Percentiles rank a stretch among this genome's conserved stretches.
Evolutionary conservation across 2,329 filamentous ascomycete species (phyloP).

Genomic region (Ustilaginoidea virens): DNA sequence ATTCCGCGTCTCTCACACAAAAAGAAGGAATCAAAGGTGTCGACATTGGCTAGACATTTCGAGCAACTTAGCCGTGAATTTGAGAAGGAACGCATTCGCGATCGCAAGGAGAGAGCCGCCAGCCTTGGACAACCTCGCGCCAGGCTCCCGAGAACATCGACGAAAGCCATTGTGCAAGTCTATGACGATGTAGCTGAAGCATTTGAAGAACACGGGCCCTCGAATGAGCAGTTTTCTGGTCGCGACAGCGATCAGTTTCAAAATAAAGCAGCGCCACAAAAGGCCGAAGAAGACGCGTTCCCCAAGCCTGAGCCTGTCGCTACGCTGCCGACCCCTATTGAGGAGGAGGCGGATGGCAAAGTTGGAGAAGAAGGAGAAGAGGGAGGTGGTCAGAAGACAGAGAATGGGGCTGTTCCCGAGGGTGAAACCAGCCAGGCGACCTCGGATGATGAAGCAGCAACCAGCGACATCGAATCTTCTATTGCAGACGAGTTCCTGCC

Average conservation of each 20-base stretch:
- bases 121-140: slow-evolving; percentile 61
- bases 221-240: slow-evolving; percentile 25
- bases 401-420: slow-evolving; percentile 13
- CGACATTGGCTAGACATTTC: slow-evolving; percentile 86
- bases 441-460: slow-evolving; percentile 50
- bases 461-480: slow-evolving; percentile 58
- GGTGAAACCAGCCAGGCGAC: slow-evolving; percentile 34
- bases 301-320: slow-evolving; percentile 9
- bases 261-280: slow-evolving; percentile 9
- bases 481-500: slow-evolving; percentile 53
- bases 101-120: slow-evolving; percentile 66
- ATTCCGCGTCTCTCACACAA: slow-evolving; percentile 80
- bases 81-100: slow-evolving; percentile 79
- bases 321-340: slow-evolving; percentile 9
- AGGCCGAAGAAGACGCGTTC: slow-evolving; percentile 6
- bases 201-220: slow-evolving; percentile 61
- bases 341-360: slow-evolving; percentile 12
- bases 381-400: too few relatives aligned
- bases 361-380: too few relatives aligned
- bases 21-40: slow-evolving; percentile 63
- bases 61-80: slow-evolving; percentile 95
- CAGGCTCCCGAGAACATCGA: slow-evolving; percentile 71
- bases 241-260: slow-evolving; percentile 6
- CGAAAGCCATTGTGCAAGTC: slow-evolving; percentile 91
- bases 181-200: slow-evolving; percentile 90